These are phyloP conservation scores for Cyberlindnera mrakii DNA, from an alignment of 805 yeast species.

Conservation along the genomic window DNA sequence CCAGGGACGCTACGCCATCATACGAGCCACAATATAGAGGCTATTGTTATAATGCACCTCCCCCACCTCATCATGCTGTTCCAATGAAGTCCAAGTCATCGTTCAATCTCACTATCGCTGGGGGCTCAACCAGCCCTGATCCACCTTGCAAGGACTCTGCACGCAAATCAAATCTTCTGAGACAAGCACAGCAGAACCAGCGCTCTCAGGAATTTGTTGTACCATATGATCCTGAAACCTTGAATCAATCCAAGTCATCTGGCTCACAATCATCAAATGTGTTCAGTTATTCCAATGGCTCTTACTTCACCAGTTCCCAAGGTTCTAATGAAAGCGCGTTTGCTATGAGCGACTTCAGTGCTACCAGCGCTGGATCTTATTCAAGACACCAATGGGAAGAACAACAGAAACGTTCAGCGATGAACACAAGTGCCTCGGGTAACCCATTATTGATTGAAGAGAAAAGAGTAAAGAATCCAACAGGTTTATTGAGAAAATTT, in stretches of 20 bases:
- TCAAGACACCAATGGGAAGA: conserved; percentile 63
- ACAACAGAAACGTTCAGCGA: conserved; percentile 10
- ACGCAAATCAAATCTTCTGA: conserved; percentile 6
- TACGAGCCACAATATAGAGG: conserved; percentile 1
- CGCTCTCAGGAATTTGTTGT: conserved; percentile 17
- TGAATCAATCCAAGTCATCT: conserved; percentile 24
- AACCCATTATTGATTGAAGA: conserved; percentile 22
- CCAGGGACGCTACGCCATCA: conserved; percentile 4
- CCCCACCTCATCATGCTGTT: conserved; percentile 19
- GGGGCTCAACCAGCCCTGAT: conserved; percentile 1
- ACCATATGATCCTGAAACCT: conserved; percentile 28
- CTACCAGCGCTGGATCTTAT: conserved; percentile 84
- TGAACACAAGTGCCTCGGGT: conserved; percentile 22
- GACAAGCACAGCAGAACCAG: conserved; percentile 11
- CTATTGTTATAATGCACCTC: conserved; percentile 11
- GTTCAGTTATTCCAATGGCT: conserved; percentile 33
- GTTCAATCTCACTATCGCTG: conserved; percentile 6
- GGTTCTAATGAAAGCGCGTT: conserved; percentile 36
- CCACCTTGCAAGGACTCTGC: neutral
- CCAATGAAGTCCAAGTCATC: conserved; percentile 22
- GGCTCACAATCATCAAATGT: conserved; percentile 20
- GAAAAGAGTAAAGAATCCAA: conserved; percentile 15
- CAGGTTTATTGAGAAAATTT: conserved; percentile 12
- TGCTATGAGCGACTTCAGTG: conserved; percentile 62
- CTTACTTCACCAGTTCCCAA: conserved; percentile 44